These are phyloP conservation scores for Ustilago loliicola DNA, from an alignment of 1,284 basidiomycete species.

Conservation along the genomic window DNA sequence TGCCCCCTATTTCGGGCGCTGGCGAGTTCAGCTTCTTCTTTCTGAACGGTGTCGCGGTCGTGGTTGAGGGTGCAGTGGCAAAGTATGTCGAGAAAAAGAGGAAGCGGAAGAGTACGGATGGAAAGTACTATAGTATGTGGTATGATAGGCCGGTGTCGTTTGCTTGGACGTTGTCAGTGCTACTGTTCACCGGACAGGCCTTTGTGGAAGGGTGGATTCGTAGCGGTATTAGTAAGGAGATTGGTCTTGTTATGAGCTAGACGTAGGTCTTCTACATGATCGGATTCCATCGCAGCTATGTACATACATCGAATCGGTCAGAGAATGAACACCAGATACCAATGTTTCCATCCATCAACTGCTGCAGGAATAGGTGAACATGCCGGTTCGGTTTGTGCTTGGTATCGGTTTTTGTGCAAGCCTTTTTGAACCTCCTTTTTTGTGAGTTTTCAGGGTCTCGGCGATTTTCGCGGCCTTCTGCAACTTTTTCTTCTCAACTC, in stretches of 20 bases:
- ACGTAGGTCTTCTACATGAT: neutral
- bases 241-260: slow-evolving; percentile 31
- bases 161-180: slow-evolving; percentile 48
- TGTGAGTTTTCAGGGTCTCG: slow-evolving; percentile 9
- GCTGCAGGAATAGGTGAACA: neutral
- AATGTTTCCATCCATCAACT: neutral
- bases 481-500: slow-evolving; percentile 14
- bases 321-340: neutral
- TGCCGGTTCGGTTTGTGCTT: neutral
- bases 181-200: slow-evolving; percentile 52
- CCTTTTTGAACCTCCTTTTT: slow-evolving; percentile 4
- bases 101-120: slow-evolving; percentile 15
- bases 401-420: slow-evolving; percentile 1
- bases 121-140: slow-evolving; percentile 39
- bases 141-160: slow-evolving; percentile 43
- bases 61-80: slow-evolving; percentile 46
- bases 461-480: slow-evolving; percentile 21
- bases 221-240: slow-evolving; percentile 43
- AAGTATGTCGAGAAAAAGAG: slow-evolving; percentile 27
- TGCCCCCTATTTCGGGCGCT: slow-evolving; percentile 48
- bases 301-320: neutral
- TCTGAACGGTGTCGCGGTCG: slow-evolving; percentile 56
- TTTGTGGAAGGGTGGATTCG: slow-evolving; percentile 58
- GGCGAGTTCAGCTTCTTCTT: slow-evolving; percentile 60
- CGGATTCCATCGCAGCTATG: neutral